A percentile compares a stretch with the other conserved stretches of the same genome.
Conservation (phyloP, 176 grass and related monocot genomes). For the Calamus simplicifolius region DNA sequence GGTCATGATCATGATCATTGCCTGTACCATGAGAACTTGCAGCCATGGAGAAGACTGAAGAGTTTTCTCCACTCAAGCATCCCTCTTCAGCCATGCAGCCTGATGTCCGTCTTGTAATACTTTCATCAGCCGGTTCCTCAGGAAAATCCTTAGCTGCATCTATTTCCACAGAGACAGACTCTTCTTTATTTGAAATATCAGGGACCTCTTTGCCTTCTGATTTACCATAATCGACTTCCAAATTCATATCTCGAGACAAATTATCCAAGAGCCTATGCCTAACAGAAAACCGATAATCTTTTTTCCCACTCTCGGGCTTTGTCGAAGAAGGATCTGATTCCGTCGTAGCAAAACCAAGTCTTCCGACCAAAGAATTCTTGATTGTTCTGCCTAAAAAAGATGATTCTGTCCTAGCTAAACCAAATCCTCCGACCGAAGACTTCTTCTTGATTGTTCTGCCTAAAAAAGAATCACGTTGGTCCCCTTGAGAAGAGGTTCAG, state of each 20-base stretch:
- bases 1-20: slow-evolving; percentile 45
- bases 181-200: slow-evolving; percentile 19
- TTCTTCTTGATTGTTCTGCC: slow-evolving; percentile 37
- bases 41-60: slow-evolving; percentile 40
- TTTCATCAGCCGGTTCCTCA: slow-evolving; percentile 12
- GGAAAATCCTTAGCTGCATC: slow-evolving; percentile 9
- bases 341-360: slow-evolving; percentile 53
- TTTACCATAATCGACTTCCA: slow-evolving; percentile 28
- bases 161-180: slow-evolving; percentile 3
- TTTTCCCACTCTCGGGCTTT: slow-evolving; percentile 15
- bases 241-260: slow-evolving; percentile 19
- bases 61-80: slow-evolving; percentile 45
- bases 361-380: slow-evolving; percentile 46
- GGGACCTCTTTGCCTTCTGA: slow-evolving; percentile 30
- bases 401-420: slow-evolving; percentile 62
- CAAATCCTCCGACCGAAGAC: slow-evolving; percentile 33
- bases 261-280: slow-evolving; percentile 53
- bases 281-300: slow-evolving; percentile 23
- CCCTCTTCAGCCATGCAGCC: slow-evolving; percentile 20
- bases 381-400: slow-evolving; percentile 26
- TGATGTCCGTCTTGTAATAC: slow-evolving; percentile 15
- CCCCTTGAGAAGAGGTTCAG: slow-evolving; percentile 31
- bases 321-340: slow-evolving; percentile 58
- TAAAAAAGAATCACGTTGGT: slow-evolving; percentile 26
- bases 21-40: neutral